Conservation (phyloP, 768 basidiomycete species). For the Tricholomella constricta region DNA sequence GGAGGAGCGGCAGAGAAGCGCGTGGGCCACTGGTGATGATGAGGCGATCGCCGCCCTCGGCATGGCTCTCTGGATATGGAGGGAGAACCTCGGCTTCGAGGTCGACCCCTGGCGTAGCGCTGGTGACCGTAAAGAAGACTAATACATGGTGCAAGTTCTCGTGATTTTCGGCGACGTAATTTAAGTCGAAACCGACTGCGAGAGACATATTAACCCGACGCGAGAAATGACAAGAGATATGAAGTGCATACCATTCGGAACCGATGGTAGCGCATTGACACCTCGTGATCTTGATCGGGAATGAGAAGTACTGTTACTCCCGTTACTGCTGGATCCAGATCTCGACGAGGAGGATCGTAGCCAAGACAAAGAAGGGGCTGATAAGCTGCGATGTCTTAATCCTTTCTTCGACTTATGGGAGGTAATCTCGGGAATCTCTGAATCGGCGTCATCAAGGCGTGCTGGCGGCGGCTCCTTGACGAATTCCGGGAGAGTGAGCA, state of each 20-base stretch:
- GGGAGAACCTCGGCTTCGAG: constrained; percentile 70
- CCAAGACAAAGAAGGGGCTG: constrained; percentile 64
- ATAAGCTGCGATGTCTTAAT: constrained; percentile 52
- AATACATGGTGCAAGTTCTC: constrained; percentile 82
- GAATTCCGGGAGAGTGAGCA: constrained; percentile 62
- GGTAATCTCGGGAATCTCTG: constrained; percentile 13
- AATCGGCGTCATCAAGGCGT: constrained; percentile 18
- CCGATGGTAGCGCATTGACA: constrained; percentile 9
- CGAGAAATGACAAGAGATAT: background rate
- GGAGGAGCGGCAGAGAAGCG: constrained; percentile 56
- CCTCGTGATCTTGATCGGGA: constrained; percentile 21
- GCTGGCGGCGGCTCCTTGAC: constrained; percentile 50
- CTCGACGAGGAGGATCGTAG: constrained; percentile 40
- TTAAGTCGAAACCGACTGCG: constrained; percentile 43
- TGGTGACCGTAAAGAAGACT: constrained; percentile 66
- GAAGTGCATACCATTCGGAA: constrained; percentile 19
- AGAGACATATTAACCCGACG: constrained; percentile 1
- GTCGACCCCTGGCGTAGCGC: constrained; percentile 48
- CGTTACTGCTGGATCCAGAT: constrained; percentile 11
- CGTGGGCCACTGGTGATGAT: constrained; percentile 61
- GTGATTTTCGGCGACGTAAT: constrained; percentile 74
- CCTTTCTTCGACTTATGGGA: constrained; percentile 32
- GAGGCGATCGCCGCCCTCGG: constrained; percentile 54
- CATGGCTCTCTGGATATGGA: constrained; percentile 38
- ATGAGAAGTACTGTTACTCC: constrained; percentile 11